Evolutionary conservation across 1,284 basidiomycete genomes (phyloP).

Genomic region (Melampsora occidentalis): DNA sequence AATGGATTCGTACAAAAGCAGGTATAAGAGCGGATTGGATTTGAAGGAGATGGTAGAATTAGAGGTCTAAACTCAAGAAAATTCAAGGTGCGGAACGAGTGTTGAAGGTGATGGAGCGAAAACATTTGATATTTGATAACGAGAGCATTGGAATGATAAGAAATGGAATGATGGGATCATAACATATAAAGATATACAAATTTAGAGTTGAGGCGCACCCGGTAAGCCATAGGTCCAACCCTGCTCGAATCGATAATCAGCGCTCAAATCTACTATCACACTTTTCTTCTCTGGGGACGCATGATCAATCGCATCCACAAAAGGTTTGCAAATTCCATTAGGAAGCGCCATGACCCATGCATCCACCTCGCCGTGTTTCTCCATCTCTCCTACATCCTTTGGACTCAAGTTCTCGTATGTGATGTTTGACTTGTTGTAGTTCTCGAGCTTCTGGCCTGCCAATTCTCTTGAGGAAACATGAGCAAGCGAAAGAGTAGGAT

Average conservation of each 20-base stretch:
- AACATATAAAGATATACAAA: background rate
- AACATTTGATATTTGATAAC: background rate
- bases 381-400: slow-evolving; percentile 77
- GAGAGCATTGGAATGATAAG: background rate
- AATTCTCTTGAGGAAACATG: slow-evolving; percentile 96
- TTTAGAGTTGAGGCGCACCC: slow-evolving; percentile 66
- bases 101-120: background rate
- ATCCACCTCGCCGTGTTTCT: slow-evolving; percentile 80
- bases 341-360: slow-evolving; percentile 98
- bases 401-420: slow-evolving; percentile 75
- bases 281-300: slow-evolving; percentile 64
- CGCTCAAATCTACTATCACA: slow-evolving; percentile 86
- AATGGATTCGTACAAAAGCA: background rate
- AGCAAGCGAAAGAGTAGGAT: slow-evolving; percentile 81
- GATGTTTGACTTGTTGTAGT: slow-evolving; percentile 75
- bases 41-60: background rate
- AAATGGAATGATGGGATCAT: background rate
- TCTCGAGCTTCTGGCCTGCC: slow-evolving; percentile 73
- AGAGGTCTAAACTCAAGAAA: background rate
- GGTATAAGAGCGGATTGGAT: background rate
- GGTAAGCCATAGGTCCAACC: slow-evolving; percentile 97
- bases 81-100: background rate
- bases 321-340: slow-evolving; percentile 94
- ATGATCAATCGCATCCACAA: slow-evolving; percentile 89
- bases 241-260: slow-evolving; percentile 91